These are phyloP conservation scores for Alternaria hordeiaustralica DNA, from an alignment of 2,329 filamentous ascomycete species.

Conservation along the genomic window DNA sequence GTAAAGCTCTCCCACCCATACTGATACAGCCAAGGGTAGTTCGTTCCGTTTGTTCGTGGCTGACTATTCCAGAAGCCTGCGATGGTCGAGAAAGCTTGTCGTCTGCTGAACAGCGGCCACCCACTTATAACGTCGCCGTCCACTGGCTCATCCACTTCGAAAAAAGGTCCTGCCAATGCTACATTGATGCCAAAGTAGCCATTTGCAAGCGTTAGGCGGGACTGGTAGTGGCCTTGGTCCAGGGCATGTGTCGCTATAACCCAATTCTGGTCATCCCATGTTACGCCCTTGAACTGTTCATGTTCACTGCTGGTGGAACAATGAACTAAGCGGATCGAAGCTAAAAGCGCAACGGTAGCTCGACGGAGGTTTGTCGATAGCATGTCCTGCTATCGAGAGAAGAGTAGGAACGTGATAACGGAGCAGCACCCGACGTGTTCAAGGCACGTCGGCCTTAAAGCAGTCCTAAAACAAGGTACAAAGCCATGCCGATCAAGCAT, in stretches of 20 bases:
- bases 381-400: slow-evolving; percentile 6
- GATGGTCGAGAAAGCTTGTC: slow-evolving; percentile 71
- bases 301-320: slow-evolving; percentile 28
- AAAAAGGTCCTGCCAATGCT: slow-evolving; percentile 67
- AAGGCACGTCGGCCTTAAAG: slow-evolving; percentile 12
- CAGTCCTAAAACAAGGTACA: slow-evolving; percentile 14
- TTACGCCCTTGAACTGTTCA: slow-evolving; percentile 51
- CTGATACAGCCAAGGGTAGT: slow-evolving; percentile 72
- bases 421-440: not conserved
- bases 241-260: slow-evolving; percentile 60
- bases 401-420: not conserved
- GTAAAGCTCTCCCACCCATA: slow-evolving; percentile 75
- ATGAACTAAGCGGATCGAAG: slow-evolving; percentile 9
- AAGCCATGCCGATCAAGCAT: slow-evolving; percentile 9
- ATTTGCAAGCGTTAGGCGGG: slow-evolving; percentile 61
- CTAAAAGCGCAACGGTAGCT: slow-evolving; percentile 16
- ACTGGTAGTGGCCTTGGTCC: slow-evolving; percentile 66
- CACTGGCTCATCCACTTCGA: slow-evolving; percentile 61
- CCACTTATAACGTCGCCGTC: slow-evolving; percentile 65
- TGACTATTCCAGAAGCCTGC: slow-evolving; percentile 71
- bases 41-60: slow-evolving; percentile 63
- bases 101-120: slow-evolving; percentile 70
- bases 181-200: slow-evolving; percentile 71
- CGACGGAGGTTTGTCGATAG: slow-evolving; percentile 1
- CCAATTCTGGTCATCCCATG: slow-evolving; percentile 67